phyloP scores from a whole-genome alignment of 768 basidiomycete species.

The Mycena polygramma region DNA sequence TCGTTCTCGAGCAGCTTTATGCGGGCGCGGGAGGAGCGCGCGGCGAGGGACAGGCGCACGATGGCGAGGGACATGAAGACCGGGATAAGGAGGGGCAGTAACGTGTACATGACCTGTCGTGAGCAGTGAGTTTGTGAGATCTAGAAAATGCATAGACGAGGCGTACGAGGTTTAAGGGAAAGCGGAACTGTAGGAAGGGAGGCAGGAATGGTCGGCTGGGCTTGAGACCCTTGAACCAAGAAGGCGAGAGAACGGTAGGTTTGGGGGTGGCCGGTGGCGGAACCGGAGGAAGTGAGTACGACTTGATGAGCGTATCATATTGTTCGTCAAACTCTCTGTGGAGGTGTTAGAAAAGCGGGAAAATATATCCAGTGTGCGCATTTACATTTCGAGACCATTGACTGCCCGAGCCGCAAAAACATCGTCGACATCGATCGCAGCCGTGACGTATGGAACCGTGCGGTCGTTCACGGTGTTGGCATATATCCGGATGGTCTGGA shows the following conservation, averaged over 20 bases:
- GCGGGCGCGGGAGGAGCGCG: conserved; percentile 72
- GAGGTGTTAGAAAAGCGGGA: conserved; percentile 8
- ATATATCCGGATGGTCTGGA: conserved; percentile 80
- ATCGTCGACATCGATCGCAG: conserved; percentile 78
- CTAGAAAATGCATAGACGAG: conserved; percentile 1
- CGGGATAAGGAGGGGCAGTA: conserved; percentile 78
- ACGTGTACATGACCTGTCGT: conserved; percentile 61
- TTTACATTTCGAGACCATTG: conserved; percentile 80
- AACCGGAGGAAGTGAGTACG: conserved; percentile 59
- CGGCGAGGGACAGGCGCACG: conserved; percentile 68
- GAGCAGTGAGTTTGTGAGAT: not conserved
- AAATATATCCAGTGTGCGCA: conserved; percentile 47
- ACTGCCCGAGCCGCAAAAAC: conserved; percentile 68
- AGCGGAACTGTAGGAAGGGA: conserved; percentile 68
- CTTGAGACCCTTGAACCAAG: conserved; percentile 61
- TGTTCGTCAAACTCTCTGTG: conserved; percentile 68
- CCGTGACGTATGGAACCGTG: conserved; percentile 88
- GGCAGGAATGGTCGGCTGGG: conserved; percentile 63
- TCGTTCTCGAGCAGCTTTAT: conserved; percentile 76
- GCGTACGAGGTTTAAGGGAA: conserved; percentile 81
- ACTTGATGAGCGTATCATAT: conserved; percentile 69
- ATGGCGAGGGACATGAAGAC: conserved; percentile 66
- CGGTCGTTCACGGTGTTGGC: conserved; percentile 86
- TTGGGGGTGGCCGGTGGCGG: conserved; percentile 57
- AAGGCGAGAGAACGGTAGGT: conserved; percentile 54